These are phyloP conservation scores for Ceratocystis cacaofunesta DNA, from an alignment of 2,329 filamentous ascomycete species.

Conservation along the genomic window DNA sequence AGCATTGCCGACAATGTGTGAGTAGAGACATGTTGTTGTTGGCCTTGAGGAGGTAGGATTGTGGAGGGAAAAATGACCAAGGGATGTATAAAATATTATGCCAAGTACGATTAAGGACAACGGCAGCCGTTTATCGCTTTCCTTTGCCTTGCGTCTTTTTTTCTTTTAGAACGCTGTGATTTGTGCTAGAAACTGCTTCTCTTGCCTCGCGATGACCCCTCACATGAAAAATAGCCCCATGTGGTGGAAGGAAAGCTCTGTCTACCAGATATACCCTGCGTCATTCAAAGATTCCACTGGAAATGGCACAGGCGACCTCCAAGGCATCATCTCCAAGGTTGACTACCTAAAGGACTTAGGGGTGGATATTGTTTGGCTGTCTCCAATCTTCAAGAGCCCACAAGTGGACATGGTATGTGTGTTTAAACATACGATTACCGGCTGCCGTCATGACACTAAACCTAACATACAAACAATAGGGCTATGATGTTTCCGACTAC, in stretches of 20 bases:
- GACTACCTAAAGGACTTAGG: conserved; percentile 42
- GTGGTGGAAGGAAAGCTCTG: conserved; percentile 47
- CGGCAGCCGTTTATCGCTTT: neutral
- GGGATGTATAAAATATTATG: neutral
- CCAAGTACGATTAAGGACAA: neutral
- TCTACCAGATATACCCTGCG: conserved; percentile 49
- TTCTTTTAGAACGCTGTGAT: neutral
- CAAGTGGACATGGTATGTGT: conserved; percentile 43
- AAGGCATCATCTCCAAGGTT: conserved; percentile 40
- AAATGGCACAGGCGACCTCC: conserved; percentile 41
- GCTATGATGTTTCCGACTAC: conserved; percentile 59
- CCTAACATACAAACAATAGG: conserved; percentile 24
- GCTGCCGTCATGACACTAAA: neutral
- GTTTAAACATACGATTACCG: neutral
- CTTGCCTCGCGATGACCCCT: neutral
- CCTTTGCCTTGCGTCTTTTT: neutral
- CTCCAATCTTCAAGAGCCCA: conserved; percentile 35
- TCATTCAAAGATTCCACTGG: conserved; percentile 45
- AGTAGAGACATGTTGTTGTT: neutral
- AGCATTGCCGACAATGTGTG: neutral
- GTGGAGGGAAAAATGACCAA: neutral
- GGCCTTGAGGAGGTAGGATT: neutral
- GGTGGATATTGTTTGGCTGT: conserved; percentile 43
- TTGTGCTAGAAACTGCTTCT: neutral
- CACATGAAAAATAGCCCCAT: conserved; percentile 18